These are phyloP conservation scores for Cylindrotheca closterium DNA, from an alignment of 108 stramenopile species.

Conservation along the genomic window DNA sequence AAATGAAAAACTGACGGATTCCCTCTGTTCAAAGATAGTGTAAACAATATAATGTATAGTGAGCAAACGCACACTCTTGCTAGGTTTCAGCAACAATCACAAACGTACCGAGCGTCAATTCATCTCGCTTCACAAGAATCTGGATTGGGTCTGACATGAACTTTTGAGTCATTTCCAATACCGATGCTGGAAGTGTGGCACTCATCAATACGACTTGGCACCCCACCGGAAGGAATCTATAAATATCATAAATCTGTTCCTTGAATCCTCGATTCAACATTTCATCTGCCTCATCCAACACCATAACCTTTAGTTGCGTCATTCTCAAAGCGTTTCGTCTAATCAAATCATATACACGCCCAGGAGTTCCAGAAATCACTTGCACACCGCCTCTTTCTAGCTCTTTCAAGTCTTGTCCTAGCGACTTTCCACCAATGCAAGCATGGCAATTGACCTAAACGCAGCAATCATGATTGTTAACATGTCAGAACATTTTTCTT, in stretches of 20 bases:
- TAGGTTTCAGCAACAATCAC: neutral
- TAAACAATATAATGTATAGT: neutral
- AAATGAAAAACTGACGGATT: slow-evolving; percentile 97
- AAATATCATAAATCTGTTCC: slow-evolving; percentile 99
- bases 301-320: slow-evolving; percentile 78
- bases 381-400: slow-evolving; percentile 90
- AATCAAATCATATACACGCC: slow-evolving; percentile 98
- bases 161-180: slow-evolving; percentile 96
- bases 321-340: slow-evolving; percentile 86
- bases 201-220: slow-evolving; percentile 95
- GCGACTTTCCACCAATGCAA: slow-evolving; percentile 96
- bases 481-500: too few species aligned
- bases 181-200: slow-evolving; percentile 94
- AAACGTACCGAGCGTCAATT: slow-evolving; percentile 76
- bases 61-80: neutral
- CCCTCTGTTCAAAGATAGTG: too few species aligned
- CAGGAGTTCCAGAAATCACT: slow-evolving; percentile 97
- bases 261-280: slow-evolving; percentile 98
- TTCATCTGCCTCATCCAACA: slow-evolving; percentile 99
- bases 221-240: slow-evolving; percentile 89
- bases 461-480: neutral
- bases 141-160: slow-evolving; percentile 98
- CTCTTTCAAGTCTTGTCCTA: slow-evolving; percentile 92
- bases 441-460: slow-evolving; percentile 79
- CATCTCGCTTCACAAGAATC: slow-evolving; percentile 97